These are phyloP conservation scores for Pyrus communis DNA, from an alignment of 306 rosid species.

Conservation along the genomic window DNA sequence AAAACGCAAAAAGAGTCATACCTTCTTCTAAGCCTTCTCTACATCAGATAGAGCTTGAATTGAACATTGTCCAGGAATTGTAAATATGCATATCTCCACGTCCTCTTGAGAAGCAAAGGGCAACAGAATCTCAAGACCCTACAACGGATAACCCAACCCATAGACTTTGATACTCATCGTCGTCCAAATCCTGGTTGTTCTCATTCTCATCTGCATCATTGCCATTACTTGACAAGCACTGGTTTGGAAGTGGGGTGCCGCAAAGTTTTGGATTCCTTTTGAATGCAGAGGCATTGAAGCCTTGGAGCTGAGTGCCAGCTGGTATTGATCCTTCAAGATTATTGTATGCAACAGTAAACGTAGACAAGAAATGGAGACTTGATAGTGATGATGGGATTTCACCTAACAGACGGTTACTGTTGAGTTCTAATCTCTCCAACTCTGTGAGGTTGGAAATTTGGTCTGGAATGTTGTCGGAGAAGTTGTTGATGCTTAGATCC, in stretches of 20 bases:
- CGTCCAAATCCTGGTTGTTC: not conserved
- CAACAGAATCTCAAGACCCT: not conserved
- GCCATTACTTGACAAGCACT: not conserved
- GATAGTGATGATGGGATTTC: not conserved
- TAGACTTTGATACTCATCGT: not conserved
- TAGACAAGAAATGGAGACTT: not conserved
- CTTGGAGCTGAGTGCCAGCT: slow-evolving; percentile 7
- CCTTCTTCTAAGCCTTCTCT: too few relatives aligned
- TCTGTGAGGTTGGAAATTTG: not conserved
- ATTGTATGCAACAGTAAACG: not conserved
- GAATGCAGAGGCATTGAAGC: not conserved
- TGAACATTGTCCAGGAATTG: not conserved
- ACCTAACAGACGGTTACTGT: not conserved
- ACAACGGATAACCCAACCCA: not conserved
- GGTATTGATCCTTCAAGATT: slow-evolving; percentile 4
- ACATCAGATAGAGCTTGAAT: not conserved
- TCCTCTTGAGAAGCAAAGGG: not conserved
- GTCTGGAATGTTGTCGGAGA: not conserved
- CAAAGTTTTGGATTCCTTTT: slow-evolving; percentile 7
- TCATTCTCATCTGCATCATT: not conserved
- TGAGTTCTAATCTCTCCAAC: not conserved
- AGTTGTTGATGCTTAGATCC: not conserved
- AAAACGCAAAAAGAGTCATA: too few relatives aligned
- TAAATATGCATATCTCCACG: not conserved
- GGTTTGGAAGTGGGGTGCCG: not conserved